Base-by-base conservation (phyloP, 176 grass and related monocot genomes). In the Aegilops longissima region DNA sequence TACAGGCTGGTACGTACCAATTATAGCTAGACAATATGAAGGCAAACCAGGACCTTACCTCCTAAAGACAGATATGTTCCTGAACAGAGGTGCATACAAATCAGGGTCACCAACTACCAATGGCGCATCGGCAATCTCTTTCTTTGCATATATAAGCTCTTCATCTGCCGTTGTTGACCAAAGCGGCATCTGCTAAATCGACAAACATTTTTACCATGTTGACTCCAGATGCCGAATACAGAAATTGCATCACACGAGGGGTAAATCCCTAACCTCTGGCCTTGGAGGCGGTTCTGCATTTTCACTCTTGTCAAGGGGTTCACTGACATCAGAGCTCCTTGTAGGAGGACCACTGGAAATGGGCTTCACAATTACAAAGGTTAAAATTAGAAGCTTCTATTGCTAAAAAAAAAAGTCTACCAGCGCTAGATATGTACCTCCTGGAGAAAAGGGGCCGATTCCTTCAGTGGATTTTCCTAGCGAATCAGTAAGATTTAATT, bases 91-190 rank as follows among this genome's bases (percentile, higher is more conserved):
- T 3, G 88, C 71, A 80, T 94, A 89, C 61, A 98, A 81, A 70
- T 95, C 90, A 65, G 90, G 90, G 38, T 95, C 84, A 86, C 89
- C 39, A 20, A 51, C 80, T 35, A 86, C 35, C 86, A 90, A 14
- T 71, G 93, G 84, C 20, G 86, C 88, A 65, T 44, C 76, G 7
- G 31, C 59, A 78, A 98, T 86, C 68, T 94, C 91, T 88, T 87
- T 92, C 66, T 94, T 95, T 42, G 84, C 90, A 88, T 93, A 95
- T 56, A 90, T 35, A 91, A 98, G 92, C 63, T 95, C 93, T 84
- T 90, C 68, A 80, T 94, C 93, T 70, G 91, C 86, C 62, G 59
- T 20, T 38, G 93, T 89, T 85, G 86, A 92, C 88, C 91, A 90
- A 88, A 88, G 70, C 0, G 93, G 88, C 9, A 59, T 84, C 92